Base-by-base conservation (phyloP, 306 rosid species). In the Arachis stenosperma region DNA sequence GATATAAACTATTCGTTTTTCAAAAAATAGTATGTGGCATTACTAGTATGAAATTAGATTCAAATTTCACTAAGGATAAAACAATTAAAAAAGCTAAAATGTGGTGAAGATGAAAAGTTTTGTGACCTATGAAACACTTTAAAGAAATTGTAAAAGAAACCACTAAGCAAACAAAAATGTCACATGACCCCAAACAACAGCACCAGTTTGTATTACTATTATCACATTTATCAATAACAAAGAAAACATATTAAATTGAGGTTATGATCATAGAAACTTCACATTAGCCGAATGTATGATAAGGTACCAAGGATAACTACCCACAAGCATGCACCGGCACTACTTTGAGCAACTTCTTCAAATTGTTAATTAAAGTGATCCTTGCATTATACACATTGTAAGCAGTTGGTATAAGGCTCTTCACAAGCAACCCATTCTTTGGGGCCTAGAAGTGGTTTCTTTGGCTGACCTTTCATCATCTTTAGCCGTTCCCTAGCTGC, bases 401-500 rank as follows among this genome's bases (percentile, higher is more conserved):
- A 22, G 27, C 27, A 22, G 27, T 22, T 22, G 27, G 27, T 22
- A 22, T 22, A 22, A 22, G 27, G 27, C 27, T 22, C 27, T 22
- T 22, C 27, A 22, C 27, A 22, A 22, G 27, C 27, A 22, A 22
- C 27, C 27, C 27, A 22, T 22, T 22, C 27, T 22, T 22, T 22
- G 27, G 27, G 27, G 27, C 1, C 27, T 1, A 22, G 78, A 76
- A 78, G 55, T 7, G 92, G 85, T 79, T 50, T 86, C 81, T 69
- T 88, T 11, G 96, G 96, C 82, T 56, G 73, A 71, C 86, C 88
- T 82, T 75, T 88, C 60, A 77, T 86, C 77, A 82, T 90, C 88
- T 94, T 90, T 64, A 84, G 13, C 86, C 98, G 88, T 89, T 94
- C 95, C 81, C 97, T 86, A n/a, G 98, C 97, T 22, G 91, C 95